A percentile compares a stretch with the other conserved stretches of the same genome.
phyloP scores from a whole-genome alignment of 1,284 basidiomycete genomes.

The Rhodotorula sp. region DNA sequence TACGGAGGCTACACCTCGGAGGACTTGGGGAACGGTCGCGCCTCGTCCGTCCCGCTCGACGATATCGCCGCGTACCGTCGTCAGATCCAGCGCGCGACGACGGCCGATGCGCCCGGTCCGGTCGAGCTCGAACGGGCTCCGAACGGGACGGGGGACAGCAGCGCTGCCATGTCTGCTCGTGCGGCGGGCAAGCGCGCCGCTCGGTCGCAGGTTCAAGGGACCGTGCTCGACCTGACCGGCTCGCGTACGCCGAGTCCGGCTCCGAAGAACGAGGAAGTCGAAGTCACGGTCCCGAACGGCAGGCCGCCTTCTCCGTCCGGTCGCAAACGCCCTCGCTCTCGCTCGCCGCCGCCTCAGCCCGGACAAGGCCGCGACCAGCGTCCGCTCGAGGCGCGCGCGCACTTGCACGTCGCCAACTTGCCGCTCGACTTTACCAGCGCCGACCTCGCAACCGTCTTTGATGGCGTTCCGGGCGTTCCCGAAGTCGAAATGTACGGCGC shows the following conservation, averaged over 20 bases:
- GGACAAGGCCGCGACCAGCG: neutral
- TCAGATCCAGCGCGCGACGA: neutral
- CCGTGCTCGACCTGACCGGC: conserved; percentile 16
- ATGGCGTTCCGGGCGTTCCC: conserved; percentile 8
- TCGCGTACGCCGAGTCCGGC: conserved; percentile 20
- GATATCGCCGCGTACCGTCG: neutral
- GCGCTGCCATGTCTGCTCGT: neutral
- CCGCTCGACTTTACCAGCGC: conserved; percentile 4
- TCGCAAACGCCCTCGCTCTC: conserved; percentile 10
- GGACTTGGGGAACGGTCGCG: neutral
- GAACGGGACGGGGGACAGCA: too few relatives aligned
- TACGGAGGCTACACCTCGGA: conserved; percentile 4
- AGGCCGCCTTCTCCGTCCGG: neutral
- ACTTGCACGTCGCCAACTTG: conserved; percentile 22
- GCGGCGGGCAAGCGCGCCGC: neutral
- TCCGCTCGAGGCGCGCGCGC: conserved; percentile 3
- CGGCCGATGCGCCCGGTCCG: neutral
- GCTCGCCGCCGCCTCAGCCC: conserved; percentile 3
- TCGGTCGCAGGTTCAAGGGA: neutral
- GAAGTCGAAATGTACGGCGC: conserved; percentile 3
- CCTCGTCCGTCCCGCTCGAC: conserved; percentile 6
- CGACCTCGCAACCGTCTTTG: conserved; percentile 1
- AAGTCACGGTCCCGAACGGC: neutral
- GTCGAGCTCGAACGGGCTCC: too few relatives aligned
- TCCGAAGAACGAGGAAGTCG: conserved; percentile 10